A percentile compares a stretch with the other conserved stretches of the same genome.
Conservation (phyloP, 2,329 filamentous ascomycete genomes). For the Aspergillus bombycis region DNA sequence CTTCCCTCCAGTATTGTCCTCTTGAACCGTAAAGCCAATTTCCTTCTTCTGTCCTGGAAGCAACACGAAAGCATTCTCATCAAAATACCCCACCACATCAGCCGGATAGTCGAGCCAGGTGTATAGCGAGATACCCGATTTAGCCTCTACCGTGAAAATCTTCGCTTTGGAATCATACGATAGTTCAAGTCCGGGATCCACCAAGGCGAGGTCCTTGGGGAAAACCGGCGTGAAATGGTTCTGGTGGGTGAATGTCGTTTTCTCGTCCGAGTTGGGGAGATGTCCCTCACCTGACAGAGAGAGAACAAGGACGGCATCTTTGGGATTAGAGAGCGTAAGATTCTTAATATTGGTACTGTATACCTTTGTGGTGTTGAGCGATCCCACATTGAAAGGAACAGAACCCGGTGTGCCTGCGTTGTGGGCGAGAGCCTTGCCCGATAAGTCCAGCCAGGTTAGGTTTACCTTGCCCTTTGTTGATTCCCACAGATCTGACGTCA, state of each 20-base stretch:
- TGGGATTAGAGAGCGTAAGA: constrained; percentile 35
- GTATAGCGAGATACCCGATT: constrained; percentile 54
- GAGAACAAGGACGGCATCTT: constrained; percentile 49
- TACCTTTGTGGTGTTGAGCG: constrained; percentile 57
- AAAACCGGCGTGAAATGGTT: constrained; percentile 55
- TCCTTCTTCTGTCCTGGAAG: constrained; percentile 48
- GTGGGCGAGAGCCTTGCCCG: constrained; percentile 45
- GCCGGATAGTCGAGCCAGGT: constrained; percentile 60
- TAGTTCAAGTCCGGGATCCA: constrained; percentile 53
- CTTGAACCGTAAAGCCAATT: constrained; percentile 51
- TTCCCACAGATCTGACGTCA: constrained; percentile 62
- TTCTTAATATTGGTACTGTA: constrained; percentile 43
- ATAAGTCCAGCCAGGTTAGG: constrained; percentile 57
- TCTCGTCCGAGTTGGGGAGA: constrained; percentile 48
- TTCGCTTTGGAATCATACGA: constrained; percentile 32
- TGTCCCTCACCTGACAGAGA: constrained; percentile 50
- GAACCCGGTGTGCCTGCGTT: constrained; percentile 40
- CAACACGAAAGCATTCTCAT: constrained; percentile 58
- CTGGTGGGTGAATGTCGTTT: constrained; percentile 50
- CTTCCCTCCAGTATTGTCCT: constrained; percentile 45
- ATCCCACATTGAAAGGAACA: constrained; percentile 50
- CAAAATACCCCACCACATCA: constrained; percentile 54
- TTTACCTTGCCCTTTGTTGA: constrained; percentile 50
- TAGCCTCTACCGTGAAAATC: constrained; percentile 54
- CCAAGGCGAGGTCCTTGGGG: constrained; percentile 50